Evolutionary conservation across 1,139 yeast genomes (phyloP).

Genomic region (Scheffersomyces insectosa): DNA sequence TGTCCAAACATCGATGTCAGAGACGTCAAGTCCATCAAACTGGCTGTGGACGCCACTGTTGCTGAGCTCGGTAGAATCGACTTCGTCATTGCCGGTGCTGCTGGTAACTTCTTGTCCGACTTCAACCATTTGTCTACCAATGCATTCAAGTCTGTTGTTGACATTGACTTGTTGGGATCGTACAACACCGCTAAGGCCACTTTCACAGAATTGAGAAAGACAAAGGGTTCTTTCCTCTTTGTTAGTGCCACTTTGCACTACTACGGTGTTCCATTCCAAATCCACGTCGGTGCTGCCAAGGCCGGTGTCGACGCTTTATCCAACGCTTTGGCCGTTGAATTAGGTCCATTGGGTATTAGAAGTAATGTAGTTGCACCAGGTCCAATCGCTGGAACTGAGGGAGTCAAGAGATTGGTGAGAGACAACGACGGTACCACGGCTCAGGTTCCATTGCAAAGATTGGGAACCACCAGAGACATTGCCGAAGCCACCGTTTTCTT

Average conservation of each 20-base stretch:
- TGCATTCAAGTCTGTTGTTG: constrained; percentile 26
- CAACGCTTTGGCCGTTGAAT: constrained; percentile 79
- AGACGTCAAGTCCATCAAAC: constrained; percentile 18
- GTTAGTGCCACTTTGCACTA: constrained; percentile 77
- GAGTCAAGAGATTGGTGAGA: constrained; percentile 56
- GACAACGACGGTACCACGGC: constrained; percentile 35
- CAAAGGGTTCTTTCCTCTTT: constrained; percentile 25
- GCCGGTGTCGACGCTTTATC: constrained; percentile 94
- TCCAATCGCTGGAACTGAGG: constrained; percentile 80
- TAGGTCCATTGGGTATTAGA: constrained; percentile 84
- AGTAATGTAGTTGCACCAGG: constrained; percentile 89
- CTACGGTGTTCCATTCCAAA: constrained; percentile 82
- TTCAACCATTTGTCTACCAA: constrained; percentile 28
- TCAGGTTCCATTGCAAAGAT: constrained; percentile 71
- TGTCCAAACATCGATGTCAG: constrained; percentile 23
- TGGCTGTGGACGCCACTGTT: constrained; percentile 23
- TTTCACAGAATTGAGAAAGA: constrained; percentile 23
- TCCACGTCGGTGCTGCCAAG: constrained; percentile 90
- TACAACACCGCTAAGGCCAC: constrained; percentile 72
- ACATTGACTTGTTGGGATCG: constrained; percentile 77
- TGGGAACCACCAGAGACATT: constrained; percentile 76
- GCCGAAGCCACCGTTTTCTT: constrained; percentile 86
- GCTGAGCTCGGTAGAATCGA: constrained; percentile 26
- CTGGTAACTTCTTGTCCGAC: constrained; percentile 28
- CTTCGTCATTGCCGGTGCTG: constrained; percentile 29